Conservation (phyloP, 2,329 filamentous ascomycete species). For the Trichoderma citrinoviride region DNA sequence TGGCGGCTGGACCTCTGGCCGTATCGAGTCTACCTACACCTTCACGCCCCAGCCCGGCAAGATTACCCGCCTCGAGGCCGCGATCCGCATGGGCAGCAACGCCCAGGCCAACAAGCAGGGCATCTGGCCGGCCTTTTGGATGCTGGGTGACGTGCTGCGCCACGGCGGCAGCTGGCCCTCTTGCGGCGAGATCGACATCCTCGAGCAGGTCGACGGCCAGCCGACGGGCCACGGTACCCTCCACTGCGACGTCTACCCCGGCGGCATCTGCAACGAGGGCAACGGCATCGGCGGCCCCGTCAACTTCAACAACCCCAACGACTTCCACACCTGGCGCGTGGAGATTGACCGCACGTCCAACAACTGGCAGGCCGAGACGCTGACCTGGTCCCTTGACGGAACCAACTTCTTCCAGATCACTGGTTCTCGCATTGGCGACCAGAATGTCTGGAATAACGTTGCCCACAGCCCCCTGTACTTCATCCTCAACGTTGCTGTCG, state of each 20-base stretch:
- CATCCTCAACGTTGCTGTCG: conserved; percentile 56
- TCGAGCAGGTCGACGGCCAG: conserved; percentile 54
- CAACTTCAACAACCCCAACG: conserved; percentile 36
- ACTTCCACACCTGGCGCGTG: conserved; percentile 51
- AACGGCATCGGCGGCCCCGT: conserved; percentile 40
- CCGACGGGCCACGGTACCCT: conserved; percentile 47
- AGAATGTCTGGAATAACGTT: conserved; percentile 48
- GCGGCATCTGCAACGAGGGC: conserved; percentile 53
- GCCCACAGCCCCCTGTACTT: conserved; percentile 51
- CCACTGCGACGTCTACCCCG: conserved; percentile 48
- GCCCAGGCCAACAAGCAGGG: conserved; percentile 46
- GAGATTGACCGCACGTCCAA: conserved; percentile 48
- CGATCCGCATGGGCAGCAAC: conserved; percentile 48
- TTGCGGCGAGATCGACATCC: conserved; percentile 57
- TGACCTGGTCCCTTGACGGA: conserved; percentile 52
- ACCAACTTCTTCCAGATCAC: conserved; percentile 42
- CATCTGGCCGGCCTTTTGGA: conserved; percentile 60
- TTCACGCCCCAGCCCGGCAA: conserved; percentile 47
- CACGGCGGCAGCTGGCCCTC: conserved; percentile 50
- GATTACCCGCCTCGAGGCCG: conserved; percentile 46
- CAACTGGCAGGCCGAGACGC: conserved; percentile 48
- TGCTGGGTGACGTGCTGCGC: conserved; percentile 50
- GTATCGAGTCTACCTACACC: conserved; percentile 49
- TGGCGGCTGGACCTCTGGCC: conserved; percentile 52
- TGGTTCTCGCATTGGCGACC: conserved; percentile 45